Base-by-base conservation (phyloP, 257 asterid species). In the Capsicum pubescens region DNA sequence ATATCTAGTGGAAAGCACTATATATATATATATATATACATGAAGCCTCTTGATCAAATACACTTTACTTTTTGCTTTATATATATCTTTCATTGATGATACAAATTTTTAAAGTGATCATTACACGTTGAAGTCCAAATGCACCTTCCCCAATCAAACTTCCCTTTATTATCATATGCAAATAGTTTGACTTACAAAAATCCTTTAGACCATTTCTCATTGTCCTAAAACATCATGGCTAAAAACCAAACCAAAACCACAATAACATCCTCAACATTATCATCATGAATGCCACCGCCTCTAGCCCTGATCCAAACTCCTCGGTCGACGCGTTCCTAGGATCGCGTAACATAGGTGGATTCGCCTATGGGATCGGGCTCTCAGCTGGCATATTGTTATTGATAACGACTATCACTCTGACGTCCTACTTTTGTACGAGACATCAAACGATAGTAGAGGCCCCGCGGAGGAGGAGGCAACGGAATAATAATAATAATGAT, bases 331-430 rank as follows among this genome's bases (percentile, higher is more conserved):
- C 91, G 46, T 89, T 94, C 16, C 80, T 91, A 4, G 91, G 91
- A 79, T 87, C 97, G 0, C 83, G 84, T 0, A 88, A 87, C 87
- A 83, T 93, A 72, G 93, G 98, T 4, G 94, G 97, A 0, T 96
- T 96, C 87, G 97, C 97, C 3, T 96, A 96, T 85, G 98, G 98
- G 19, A 91, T 94, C 84, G 97, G 97, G 16, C 90, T 96, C 21
- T 92, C 98, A 6, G 94, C 91, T 15, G 99, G 97, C 1, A 88
- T 96, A 86, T 94, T 96, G 86, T 90, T 94, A 21, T 91, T 96
- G 69, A 93, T 96, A 90, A 92, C 97, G 82, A 91, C 98, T 86
- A 91, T 96, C 72, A 92, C 98, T 60, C 79, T 93, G 19, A 94
- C 94, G 5, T 93, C 98, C 17, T 92, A 96, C 87, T 94, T 88